phyloP scores from a whole-genome alignment of 1,139 yeast genomes.

The Geotrichum citri-aurantii region DNA sequence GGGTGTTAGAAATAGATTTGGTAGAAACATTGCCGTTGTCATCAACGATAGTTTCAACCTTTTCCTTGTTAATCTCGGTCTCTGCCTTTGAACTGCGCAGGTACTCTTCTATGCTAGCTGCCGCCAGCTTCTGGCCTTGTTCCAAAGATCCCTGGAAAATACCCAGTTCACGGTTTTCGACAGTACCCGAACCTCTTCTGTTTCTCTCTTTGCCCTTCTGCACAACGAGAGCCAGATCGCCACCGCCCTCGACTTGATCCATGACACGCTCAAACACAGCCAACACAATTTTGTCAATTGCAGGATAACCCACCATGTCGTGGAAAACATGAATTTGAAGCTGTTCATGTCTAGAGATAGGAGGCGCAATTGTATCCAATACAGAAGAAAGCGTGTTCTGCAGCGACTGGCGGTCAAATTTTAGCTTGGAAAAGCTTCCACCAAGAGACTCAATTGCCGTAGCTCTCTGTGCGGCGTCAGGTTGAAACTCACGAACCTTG shows the following conservation, averaged over 20 bases:
- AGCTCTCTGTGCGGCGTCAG: constrained; percentile 26
- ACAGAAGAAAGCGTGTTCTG: constrained; percentile 44
- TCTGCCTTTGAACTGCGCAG: constrained; percentile 38
- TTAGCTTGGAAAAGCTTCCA: constrained; percentile 21
- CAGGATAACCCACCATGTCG: constrained; percentile 69
- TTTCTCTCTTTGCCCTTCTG: constrained; percentile 41
- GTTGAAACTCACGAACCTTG: constrained; percentile 36
- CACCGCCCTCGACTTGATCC: constrained; percentile 90
- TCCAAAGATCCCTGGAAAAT: constrained; percentile 69
- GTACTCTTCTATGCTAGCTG: constrained; percentile 77
- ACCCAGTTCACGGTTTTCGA: constrained; percentile 49
- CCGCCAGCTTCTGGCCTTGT: constrained; percentile 86
- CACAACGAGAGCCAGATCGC: constrained; percentile 45
- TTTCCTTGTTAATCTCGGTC: constrained; percentile 15
- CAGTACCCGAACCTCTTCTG: constrained; percentile 35
- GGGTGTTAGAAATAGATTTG: constrained; percentile 48
- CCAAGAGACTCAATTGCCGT: constrained; percentile 27
- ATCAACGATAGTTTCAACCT: constrained; percentile 16
- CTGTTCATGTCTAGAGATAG: constrained; percentile 57
- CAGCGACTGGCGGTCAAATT: constrained; percentile 31
- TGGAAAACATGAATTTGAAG: constrained; percentile 76
- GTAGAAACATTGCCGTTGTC: constrained; percentile 39
- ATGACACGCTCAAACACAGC: constrained; percentile 75
- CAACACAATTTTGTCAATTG: constrained; percentile 58
- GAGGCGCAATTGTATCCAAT: constrained; percentile 51